Evolutionary conservation across 2,329 filamentous ascomycete genomes (phyloP), one percentile per base, ranked within the genome.

Genomic region (Albophoma yamanashiensis): DNA sequence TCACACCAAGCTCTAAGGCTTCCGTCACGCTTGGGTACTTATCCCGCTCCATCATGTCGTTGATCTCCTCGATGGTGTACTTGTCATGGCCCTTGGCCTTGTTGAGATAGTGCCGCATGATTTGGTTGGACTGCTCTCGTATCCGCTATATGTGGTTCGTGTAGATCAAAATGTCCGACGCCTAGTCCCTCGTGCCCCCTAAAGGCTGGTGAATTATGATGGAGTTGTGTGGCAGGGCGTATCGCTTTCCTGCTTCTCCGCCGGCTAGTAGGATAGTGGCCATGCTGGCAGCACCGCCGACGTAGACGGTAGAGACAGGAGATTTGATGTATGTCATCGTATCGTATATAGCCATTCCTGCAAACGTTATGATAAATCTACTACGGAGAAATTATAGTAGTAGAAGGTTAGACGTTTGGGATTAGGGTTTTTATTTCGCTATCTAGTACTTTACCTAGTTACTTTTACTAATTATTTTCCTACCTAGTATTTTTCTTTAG

Each of bases 141-240:
- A 96, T 88, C 61, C 92, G 82, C 71, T 97, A 81, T 60, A 99
- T 99, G 79, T 99, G 93, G 70, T 92, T 97, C 6, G 94, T 94
- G 71, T 99, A 96, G 64, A 99, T 97, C 56, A 96, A 83, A 65
- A 99, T 97, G 70, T 99, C 94, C 3, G 83, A 82, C 5, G 85
- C 84, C 65, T 84, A 85, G 1, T 85, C 85, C 61, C 80, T 76
- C 4, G 85, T 87, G 0, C 85, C 85, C 55, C 93, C 93, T 2
- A 89, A 86, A 0, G 95, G 94, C 73, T 99, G 94, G 76, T 99
- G 94, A 59, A 99, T 87, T 94, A 99, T 99, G 70, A 99, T 89
- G 58, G 90, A 89, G 67, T 88, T 91, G 73, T 99, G 92, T n/a
- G 92, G 92, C 40, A 99, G 82, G 59, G 91, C 92, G 73, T 87